Evolutionary conservation across 352 stramenopile species (phyloP), one percentile per base, ranked within the genome.

Genomic region (Phytophthora sansomeana): DNA sequence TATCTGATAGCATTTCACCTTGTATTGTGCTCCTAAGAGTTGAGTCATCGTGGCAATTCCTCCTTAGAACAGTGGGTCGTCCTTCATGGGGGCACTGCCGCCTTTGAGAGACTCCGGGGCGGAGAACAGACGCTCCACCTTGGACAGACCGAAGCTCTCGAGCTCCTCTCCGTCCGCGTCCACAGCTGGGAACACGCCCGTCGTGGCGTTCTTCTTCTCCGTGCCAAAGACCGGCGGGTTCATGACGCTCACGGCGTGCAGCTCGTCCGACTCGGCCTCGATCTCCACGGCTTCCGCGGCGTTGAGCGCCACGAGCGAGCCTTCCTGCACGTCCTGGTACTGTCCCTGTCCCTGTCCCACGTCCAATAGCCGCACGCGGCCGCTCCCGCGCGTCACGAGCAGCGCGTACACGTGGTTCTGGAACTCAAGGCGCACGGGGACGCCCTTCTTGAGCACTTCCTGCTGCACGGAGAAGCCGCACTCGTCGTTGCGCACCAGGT

Each of bases 391-490:
- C 38, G 83, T 94, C 49, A 94, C 71, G 47, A 92, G 61, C 54
- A 92, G 61, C 4, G 81, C 83, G 62, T 84, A 90, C 53, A 92
- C 85, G 70, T 94, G 85, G 62, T 92, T 94, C 59, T 77, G 72
- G 64, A 91, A 94, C 57, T 83, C 75, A 17, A 94, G 76, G 14
- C 71, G 77, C 58, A 89, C 80, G 6, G 73, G 54, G 5, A 43
- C 13, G 30, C 77, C 78, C 52, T 90, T 89, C 52, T 80, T 76
- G 14, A 94, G 71, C 26, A 91, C 63, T 38, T 92, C 85, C 24
- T 90, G 85, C 69, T 94, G 85, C 63, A 94, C 35, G 13, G 85
- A 94, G 67, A 94, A 94, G 33, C 85, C 85, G 42, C 71, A 87
- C 41, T 80, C 85, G 52, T 94, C 83, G n/a, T 69, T 72, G 33